Base-by-base conservation (phyloP, 208 protist genomes). In the Acanthamoeba royreba region DNA sequence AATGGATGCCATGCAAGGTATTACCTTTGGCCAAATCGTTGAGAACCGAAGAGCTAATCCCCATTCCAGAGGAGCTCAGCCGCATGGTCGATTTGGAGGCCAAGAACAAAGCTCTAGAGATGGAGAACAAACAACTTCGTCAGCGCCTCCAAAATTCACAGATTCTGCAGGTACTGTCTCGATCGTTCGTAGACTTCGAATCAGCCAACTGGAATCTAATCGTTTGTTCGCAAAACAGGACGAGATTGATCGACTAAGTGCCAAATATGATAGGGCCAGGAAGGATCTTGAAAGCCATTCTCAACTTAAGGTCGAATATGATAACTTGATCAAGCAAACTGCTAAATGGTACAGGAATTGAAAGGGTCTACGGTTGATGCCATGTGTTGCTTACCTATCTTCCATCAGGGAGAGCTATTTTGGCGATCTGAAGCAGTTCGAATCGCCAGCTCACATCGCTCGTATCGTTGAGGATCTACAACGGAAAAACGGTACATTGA, bases 1-100 rank as follows among this genome's bases (percentile, higher is more conserved):
- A 2, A 77, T 77, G 66, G 66, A 77, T 31, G 66, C 66, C 66
- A 77, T 77, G 66, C 66, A 77, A 77, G 66, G 66, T 77, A n/a
- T n/a, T n/a, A n/a, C n/a, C n/a, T n/a, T n/a, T n/a, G n/a, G n/a
- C n/a, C n/a, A n/a, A n/a, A n/a, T n/a, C n/a, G n/a, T n/a, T n/a
- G n/a, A n/a, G n/a, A n/a, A n/a, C n/a, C n/a, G n/a, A n/a, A n/a
- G n/a, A n/a, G n/a, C n/a, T n/a, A n/a, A n/a, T 25, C 22, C 9
- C 25, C 15, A 9, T 2, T 31, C 19, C 19, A 77, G 66, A 77
- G 66, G 66, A 77, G 66, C 22, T 77, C 66, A 22, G 66, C 33
- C 66, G 66, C 66, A 77, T 77, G 66, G 66, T 77, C 33, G 66
- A 77, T 15, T 7, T 77, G 9, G 66, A 77, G 66, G 45, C 38